Evolutionary conservation across 768 basidiomycete genomes (phyloP).

Genomic region (Aureoboletus auriporus): DNA sequence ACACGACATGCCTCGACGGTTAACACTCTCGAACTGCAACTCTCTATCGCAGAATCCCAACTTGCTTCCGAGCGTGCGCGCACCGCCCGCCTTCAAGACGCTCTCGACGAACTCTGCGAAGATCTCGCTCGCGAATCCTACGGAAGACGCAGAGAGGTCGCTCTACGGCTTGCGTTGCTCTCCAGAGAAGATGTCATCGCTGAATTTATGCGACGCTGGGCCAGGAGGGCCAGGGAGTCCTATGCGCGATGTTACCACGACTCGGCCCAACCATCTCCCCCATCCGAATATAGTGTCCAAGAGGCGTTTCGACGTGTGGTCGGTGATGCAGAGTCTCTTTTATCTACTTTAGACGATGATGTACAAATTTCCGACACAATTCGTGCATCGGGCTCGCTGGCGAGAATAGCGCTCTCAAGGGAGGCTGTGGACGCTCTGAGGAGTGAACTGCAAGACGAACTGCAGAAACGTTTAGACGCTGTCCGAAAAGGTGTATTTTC

Average conservation of each 20-base stretch:
- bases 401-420: conserved; percentile 47
- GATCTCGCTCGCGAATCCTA: conserved; percentile 69
- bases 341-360: conserved; percentile 33
- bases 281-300: conserved; percentile 17
- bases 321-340: conserved; percentile 33
- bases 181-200: conserved; percentile 60
- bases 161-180: conserved; percentile 56
- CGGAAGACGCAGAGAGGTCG: conserved; percentile 69
- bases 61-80: conserved; percentile 43
- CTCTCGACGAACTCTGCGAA: conserved; percentile 66
- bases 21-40: conserved; percentile 49
- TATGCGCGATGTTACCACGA: conserved; percentile 24
- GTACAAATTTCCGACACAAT: conserved; percentile 17
- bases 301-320: conserved; percentile 31
- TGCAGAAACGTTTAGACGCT: conserved; percentile 41
- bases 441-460: conserved; percentile 56
- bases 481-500: conserved; percentile 5
- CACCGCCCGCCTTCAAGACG: conserved; percentile 47
- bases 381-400: conserved; percentile 43
- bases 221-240: conserved; percentile 46
- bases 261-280: neutral
- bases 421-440: conserved; percentile 48
- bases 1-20: conserved; percentile 60
- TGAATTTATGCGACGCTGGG: conserved; percentile 55
- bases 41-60: conserved; percentile 40